Conservation (phyloP, 495 filamentous ascomycete species). For the Parmelia sp. region DNA sequence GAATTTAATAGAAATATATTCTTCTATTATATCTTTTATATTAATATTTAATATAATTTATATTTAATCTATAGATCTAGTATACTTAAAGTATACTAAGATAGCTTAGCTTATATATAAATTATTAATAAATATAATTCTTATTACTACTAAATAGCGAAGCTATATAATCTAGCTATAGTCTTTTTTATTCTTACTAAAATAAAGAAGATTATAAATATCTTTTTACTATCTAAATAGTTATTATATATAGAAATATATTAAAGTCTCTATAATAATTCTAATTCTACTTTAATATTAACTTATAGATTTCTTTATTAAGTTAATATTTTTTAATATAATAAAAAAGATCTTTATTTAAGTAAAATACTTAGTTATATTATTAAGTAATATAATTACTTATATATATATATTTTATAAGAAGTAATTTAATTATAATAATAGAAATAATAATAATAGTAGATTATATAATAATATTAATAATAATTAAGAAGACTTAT, state of each 20-base stretch:
- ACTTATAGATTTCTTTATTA: not conserved
- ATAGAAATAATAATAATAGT: not conserved
- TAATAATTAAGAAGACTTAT: not conserved
- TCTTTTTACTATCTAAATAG: not conserved
- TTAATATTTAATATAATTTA: not conserved
- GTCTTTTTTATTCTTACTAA: not conserved
- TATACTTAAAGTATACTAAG: not conserved
- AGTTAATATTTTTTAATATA: not conserved
- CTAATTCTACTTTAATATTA: not conserved
- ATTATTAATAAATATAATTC: not conserved
- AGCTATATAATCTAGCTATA: not conserved
- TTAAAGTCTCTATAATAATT: not conserved
- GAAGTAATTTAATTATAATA: not conserved
- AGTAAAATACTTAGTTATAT: not conserved
- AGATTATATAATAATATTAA: not conserved
- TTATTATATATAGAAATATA: not conserved
- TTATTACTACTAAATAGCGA: not conserved
- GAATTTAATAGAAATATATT: not conserved
- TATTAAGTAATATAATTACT: not conserved
- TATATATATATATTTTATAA: no score
- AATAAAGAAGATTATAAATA: not conserved
- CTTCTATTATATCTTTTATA: not conserved
- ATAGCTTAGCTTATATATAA: not conserved
- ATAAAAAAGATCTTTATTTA: not conserved
- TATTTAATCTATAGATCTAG: not conserved